Base-by-base conservation (phyloP, 176 grass and related monocot species). In the Zoysia pacifica region DNA sequence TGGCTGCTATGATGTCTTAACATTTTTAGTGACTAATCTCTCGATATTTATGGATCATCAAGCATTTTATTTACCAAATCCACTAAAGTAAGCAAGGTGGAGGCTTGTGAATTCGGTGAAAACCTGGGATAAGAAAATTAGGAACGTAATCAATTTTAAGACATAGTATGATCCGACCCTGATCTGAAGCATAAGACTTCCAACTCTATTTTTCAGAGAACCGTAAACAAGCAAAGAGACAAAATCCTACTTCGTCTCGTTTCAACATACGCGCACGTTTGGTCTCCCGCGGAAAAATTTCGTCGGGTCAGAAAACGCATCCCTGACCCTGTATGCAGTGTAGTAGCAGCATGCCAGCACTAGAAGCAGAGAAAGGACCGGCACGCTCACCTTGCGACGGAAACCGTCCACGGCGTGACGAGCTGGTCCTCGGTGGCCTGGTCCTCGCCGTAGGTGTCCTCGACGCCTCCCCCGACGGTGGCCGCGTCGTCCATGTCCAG, bases 391-490 rank as follows among this genome's bases (percentile, higher is more conserved):
- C 96, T 95, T 41, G 92, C 92, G 41, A 99, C 92, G 74, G 96
- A 89, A 56, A 99, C 72, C 56, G 88, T 91, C 96, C 96, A 98
- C 6, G 92, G 96, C 78, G 96, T 94, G 81, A 98, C 90, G 68
- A 99, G 88, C 70, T 95, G 92, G 48, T 99, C 96, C 86, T 93
- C 88, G 15, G 88, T 95, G 79, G 90, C 88, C 35, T 67, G 81
- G 75, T 99, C 88, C 90, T 99, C 90, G 75, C 92, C 92, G 75
- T 98, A 94, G 86, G 78, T 69, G 71, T 94, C 96, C 92, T 84
- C 92, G 67, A 94, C 88, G 53, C 96, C 92, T 38, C 92, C 96
- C 1, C 49, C 90, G 36, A 90, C 81, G 37, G 85, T 93, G 78
- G 79, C 84, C 71, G 81, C 58, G 76, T 81, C 90, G 63, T 91